These are phyloP conservation scores for Pseudogymnoascus sp. DNA, from an alignment of 2,329 filamentous ascomycete genomes.

Conservation along the genomic window DNA sequence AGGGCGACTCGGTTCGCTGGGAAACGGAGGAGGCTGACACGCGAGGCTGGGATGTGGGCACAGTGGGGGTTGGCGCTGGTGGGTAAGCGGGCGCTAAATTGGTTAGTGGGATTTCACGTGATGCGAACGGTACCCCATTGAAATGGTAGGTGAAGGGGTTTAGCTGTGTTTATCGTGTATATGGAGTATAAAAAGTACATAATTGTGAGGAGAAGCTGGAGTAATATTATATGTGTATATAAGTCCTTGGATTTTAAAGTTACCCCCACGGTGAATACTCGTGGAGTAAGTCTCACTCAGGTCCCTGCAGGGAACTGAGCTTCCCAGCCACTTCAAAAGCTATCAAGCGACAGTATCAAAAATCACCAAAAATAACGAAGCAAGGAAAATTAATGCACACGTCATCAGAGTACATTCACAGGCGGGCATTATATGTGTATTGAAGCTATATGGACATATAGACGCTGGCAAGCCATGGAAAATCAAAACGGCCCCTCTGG, in stretches of 20 bases:
- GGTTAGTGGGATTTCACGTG: background rate
- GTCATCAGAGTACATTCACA: no score
- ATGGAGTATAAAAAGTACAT: background rate
- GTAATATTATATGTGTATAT: background rate
- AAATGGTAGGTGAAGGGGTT: background rate
- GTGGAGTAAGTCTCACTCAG: background rate
- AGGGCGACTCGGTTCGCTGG: constrained; percentile 6
- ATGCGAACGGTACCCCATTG: background rate
- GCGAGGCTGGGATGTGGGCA: constrained; percentile 3
- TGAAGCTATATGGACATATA: no score
- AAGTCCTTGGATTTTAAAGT: background rate
- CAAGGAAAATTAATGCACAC: background rate
- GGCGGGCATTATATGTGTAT: no score
- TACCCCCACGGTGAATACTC: background rate
- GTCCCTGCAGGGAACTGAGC: background rate
- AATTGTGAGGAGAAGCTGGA: background rate
- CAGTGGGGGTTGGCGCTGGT: background rate
- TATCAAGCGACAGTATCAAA: background rate
- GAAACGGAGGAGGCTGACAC: constrained; percentile 7
- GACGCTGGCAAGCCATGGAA: no score
- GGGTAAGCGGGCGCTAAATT: background rate
- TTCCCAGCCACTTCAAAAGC: background rate
- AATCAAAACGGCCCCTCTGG: no score
- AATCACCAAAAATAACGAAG: background rate
- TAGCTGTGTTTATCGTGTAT: background rate